Percentiles rank a stretch among this genome's conserved stretches.
These are phyloP conservation scores for Colletotrichum euphorbiae DNA, from an alignment of 2,329 filamentous ascomycete species.

Conservation along the genomic window DNA sequence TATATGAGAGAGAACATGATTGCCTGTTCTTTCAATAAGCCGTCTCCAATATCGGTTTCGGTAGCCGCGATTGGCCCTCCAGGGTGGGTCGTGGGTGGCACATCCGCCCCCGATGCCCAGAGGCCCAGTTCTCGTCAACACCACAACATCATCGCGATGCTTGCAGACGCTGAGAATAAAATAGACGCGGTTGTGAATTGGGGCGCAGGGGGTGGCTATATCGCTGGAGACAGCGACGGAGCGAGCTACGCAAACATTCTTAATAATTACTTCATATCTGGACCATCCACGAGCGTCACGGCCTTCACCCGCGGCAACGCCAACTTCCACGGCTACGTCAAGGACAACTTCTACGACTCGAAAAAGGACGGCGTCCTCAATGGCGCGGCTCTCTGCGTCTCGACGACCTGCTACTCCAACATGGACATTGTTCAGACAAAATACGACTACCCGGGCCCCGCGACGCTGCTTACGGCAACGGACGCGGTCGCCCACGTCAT, in stretches of 20 bases:
- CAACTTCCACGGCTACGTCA: conserved; percentile 65
- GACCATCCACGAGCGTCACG: conserved; percentile 60
- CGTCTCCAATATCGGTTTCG: too few species aligned
- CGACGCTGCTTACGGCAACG: conserved; percentile 51
- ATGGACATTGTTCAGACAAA: conserved; percentile 54
- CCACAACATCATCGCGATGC: conserved; percentile 28
- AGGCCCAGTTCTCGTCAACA: too few species aligned
- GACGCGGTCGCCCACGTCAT: conserved; percentile 56
- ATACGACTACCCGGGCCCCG: conserved; percentile 57
- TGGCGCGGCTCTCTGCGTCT: conserved; percentile 56
- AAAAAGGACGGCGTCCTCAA: conserved; percentile 62
- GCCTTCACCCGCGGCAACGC: conserved; percentile 67
- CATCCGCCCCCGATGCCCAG: too few species aligned
- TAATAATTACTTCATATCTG: conserved; percentile 68
- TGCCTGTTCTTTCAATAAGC: too few species aligned
- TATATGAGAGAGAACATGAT: too few species aligned
- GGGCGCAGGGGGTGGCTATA: conserved; percentile 65
- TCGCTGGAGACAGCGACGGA: conserved; percentile 61
- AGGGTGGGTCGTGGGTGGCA: too few species aligned
- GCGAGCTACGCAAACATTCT: conserved; percentile 63
- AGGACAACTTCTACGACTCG: conserved; percentile 64
- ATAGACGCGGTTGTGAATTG: conserved; percentile 49
- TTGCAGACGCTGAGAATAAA: too few species aligned
- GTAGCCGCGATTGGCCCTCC: too few species aligned
- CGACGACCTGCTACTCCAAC: conserved; percentile 58